Evolutionary conservation across 2,329 filamentous ascomycete species (phyloP), one percentile per base, ranked within the genome.

Genomic region (Fusarium caatingaense): DNA sequence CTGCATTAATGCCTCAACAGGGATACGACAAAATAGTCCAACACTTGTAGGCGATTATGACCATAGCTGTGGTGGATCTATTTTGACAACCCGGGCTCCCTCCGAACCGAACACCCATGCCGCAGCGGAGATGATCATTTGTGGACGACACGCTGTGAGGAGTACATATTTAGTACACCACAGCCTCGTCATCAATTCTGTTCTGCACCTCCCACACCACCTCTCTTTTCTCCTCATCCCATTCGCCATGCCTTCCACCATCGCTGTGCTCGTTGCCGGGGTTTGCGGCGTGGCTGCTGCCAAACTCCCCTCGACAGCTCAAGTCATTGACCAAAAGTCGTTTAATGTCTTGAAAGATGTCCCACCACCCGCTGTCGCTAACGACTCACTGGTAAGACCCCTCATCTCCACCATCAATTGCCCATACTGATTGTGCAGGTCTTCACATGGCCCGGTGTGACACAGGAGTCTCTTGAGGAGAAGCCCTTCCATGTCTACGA

Each of bases 261-360:
- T 72, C 37, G 45, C 69, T 60, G 55, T 71, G 18, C 44, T 74
- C 50, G 59, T 58, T 58, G 69, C 64, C 23, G 71, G 69, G 45
- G 27, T 63, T 15, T 68, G 47, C 47, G 68, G 68, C 21, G 68
- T 44, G 3, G 28, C 60, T 91, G 91, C 64, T 90, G 89, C 51
- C 15, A 61, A 73, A 68, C 58, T 68, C 18, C 65, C 65, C 12
- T 40, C 64, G 32, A 55, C 58, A 2, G 71, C 71, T 18, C 72
- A 74, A 56, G 56, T 74, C 44, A 69, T 74, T 20, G 56, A 74
- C 32, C 72, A 74, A 12, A 74, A 64, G 56, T 47, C 64, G 3
- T 74, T 74, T 32, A 74, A 71, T 41, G 72, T 72, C 15, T 21
- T 74, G 61, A 48, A 60, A 18, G 47, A 66, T 16, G 72, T 74